phyloP scores from a whole-genome alignment of 805 yeast genomes.

The Candida ficus region DNA sequence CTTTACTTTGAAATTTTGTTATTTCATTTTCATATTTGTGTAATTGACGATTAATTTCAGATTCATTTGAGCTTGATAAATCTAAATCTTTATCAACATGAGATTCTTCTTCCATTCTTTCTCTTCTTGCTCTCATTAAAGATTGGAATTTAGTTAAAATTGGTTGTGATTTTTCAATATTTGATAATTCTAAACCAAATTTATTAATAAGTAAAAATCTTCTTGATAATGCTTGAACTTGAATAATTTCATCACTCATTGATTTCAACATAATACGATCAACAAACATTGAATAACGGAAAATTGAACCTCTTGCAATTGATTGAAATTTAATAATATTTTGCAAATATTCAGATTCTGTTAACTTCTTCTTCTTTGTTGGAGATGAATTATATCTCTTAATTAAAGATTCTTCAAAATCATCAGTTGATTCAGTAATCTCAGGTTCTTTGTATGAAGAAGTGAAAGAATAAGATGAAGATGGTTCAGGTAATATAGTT shows the following conservation, averaged over 20 bases:
- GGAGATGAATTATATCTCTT: slow-evolving; percentile 20
- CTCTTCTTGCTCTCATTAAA: slow-evolving; percentile 28
- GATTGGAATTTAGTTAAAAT: slow-evolving; percentile 31
- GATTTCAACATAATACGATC: slow-evolving; percentile 56
- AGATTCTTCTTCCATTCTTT: slow-evolving; percentile 11
- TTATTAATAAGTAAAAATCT: slow-evolving; percentile 35
- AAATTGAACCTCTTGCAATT: slow-evolving; percentile 60
- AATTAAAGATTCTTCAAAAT: slow-evolving; percentile 7
- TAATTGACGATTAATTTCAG: slow-evolving; percentile 12
- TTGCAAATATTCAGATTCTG: slow-evolving; percentile 19
- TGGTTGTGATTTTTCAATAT: slow-evolving; percentile 14
- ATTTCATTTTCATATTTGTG: slow-evolving; percentile 15
- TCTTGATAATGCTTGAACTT: slow-evolving; percentile 46
- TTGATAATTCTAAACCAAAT: slow-evolving; percentile 25
- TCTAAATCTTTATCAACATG: slow-evolving; percentile 12
- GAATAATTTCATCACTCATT: slow-evolving; percentile 44
- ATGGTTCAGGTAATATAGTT: not conserved
- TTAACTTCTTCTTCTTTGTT: slow-evolving; percentile 14
- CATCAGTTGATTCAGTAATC: not conserved
- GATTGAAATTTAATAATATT: slow-evolving; percentile 57
- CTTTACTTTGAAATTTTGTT: slow-evolving; percentile 14
- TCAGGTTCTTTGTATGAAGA: no score
- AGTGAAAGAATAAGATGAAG: no score
- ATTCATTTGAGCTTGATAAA: slow-evolving; percentile 34
- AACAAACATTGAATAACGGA: slow-evolving; percentile 60